Conservation (phyloP, 2,329 filamentous ascomycete genomes). For the Gaeumannomyces tritici region DNA sequence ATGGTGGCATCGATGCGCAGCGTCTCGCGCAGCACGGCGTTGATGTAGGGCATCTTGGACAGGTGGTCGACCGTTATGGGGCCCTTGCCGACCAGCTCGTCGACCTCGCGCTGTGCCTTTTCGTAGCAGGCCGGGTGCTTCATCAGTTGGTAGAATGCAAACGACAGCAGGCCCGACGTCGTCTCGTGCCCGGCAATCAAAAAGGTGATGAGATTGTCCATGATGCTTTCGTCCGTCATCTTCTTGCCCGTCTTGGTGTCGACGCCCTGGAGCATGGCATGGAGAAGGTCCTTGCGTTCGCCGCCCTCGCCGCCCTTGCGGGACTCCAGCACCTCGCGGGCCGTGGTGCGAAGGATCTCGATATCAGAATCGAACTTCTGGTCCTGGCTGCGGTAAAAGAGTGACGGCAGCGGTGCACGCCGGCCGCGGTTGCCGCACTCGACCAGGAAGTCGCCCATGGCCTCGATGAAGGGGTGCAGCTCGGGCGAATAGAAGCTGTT, state of each 20-base stretch:
- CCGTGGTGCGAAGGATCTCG: constrained; percentile 48
- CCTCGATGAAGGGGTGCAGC: constrained; percentile 59
- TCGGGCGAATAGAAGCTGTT: constrained; percentile 49
- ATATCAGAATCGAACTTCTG: constrained; percentile 29
- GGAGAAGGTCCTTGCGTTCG: constrained; percentile 56
- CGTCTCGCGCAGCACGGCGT: constrained; percentile 56
- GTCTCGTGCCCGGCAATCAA: constrained; percentile 65
- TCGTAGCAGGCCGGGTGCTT: constrained; percentile 50
- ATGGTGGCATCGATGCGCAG: constrained; percentile 54
- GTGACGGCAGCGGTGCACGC: constrained; percentile 40
- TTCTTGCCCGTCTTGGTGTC: constrained; percentile 59
- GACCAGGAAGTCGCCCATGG: constrained; percentile 35
- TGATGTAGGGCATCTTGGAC: constrained; percentile 54
- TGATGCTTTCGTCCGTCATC: constrained; percentile 53
- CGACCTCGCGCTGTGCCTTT: constrained; percentile 59
- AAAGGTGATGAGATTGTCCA: constrained; percentile 65
- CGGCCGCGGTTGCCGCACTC: constrained; percentile 13
- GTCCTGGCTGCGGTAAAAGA: not conserved
- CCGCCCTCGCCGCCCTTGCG: constrained; percentile 41
- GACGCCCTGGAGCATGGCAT: constrained; percentile 57
- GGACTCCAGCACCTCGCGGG: constrained; percentile 49
- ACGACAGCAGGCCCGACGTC: constrained; percentile 56
- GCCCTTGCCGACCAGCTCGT: constrained; percentile 49
- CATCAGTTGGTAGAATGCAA: constrained; percentile 54
- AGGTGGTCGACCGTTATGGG: constrained; percentile 52